These are phyloP conservation scores for Rosa lucieae DNA, from an alignment of 306 rosid genomes.

Conservation along the genomic window DNA sequence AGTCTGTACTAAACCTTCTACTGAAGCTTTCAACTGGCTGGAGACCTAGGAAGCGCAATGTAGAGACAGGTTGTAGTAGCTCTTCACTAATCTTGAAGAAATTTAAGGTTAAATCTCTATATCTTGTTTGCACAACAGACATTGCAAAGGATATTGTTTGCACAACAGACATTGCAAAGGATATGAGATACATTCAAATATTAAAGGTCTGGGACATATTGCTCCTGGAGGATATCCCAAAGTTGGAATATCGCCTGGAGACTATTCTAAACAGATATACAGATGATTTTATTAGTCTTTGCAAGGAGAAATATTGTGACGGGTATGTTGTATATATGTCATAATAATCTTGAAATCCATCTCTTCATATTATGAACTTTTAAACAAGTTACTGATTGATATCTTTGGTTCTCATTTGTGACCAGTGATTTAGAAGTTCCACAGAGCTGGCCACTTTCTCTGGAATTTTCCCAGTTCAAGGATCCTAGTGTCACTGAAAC, in stretches of 20 bases:
- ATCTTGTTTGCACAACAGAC: conserved; percentile 50
- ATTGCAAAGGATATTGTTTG: conserved; percentile 11
- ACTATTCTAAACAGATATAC: conserved; percentile 50
- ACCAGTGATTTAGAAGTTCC: conserved; percentile 57
- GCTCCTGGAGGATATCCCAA: conserved; percentile 47
- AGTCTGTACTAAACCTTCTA: conserved; percentile 43
- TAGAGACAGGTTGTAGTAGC: conserved; percentile 37
- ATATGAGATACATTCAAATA: conserved; percentile 40
- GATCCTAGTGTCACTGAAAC: conserved; percentile 26
- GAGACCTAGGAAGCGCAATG: conserved; percentile 55
- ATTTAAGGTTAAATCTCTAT: conserved; percentile 52
- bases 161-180: conserved; percentile 14
- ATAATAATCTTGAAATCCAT: not conserved
- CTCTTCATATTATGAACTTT: not conserved
- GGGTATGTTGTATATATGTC: conserved; percentile 36
- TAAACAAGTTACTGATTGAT: not conserved
- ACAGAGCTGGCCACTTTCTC: conserved; percentile 42
- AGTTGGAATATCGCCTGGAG: conserved; percentile 53
- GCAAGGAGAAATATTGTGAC: conserved; percentile 48
- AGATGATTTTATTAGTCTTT: conserved; percentile 46
- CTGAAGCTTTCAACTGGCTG: conserved; percentile 63
- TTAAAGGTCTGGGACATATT: conserved; percentile 70
- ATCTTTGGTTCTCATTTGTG: not conserved
- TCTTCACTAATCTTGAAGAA: conserved; percentile 49
- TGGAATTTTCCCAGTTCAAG: conserved; percentile 38